Evolutionary conservation across 352 stramenopile genomes (phyloP).

Genomic region (Peronosclerospora sorghi): DNA sequence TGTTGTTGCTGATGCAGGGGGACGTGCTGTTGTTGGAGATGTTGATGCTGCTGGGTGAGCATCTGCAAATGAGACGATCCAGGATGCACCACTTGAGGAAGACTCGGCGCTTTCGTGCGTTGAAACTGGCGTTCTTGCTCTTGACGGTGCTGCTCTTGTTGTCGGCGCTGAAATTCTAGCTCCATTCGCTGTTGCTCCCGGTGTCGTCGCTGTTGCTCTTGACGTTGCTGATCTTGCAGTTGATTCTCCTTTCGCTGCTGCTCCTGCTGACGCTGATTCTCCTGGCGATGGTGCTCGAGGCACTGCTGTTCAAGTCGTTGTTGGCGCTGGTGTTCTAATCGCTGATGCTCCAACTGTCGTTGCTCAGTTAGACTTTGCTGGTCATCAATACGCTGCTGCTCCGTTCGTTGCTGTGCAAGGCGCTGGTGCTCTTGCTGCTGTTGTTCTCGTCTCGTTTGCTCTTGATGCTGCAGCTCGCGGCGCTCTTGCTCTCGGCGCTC

Average conservation of each 20-base stretch:
- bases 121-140: slow-evolving; percentile 28
- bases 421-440: slow-evolving; percentile 16
- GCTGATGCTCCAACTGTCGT: slow-evolving; percentile 6
- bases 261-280: slow-evolving; percentile 10
- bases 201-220: slow-evolving; percentile 17
- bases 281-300: slow-evolving; percentile 13
- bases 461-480: slow-evolving; percentile 15
- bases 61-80: slow-evolving; percentile 36
- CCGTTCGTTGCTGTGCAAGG: slow-evolving; percentile 6
- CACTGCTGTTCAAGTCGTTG: slow-evolving; percentile 16
- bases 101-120: slow-evolving; percentile 19
- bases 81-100: slow-evolving; percentile 21
- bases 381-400: slow-evolving; percentile 1
- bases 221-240: slow-evolving; percentile 15
- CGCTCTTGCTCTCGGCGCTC: slow-evolving; percentile 15
- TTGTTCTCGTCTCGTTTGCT: slow-evolving; percentile 15
- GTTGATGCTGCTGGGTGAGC: slow-evolving; percentile 34
- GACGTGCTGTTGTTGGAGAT: slow-evolving; percentile 34
- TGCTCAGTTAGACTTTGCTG: slow-evolving; percentile 7
- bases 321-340: slow-evolving; percentile 24
- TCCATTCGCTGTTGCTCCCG: slow-evolving; percentile 14
- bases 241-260: slow-evolving; percentile 13
- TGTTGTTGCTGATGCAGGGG: slow-evolving; percentile 33
- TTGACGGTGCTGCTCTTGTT: slow-evolving; percentile 26
- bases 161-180: slow-evolving; percentile 18